Conservation (phyloP, 2,329 filamentous ascomycete genomes). For the Diaporthe sp. region DNA sequence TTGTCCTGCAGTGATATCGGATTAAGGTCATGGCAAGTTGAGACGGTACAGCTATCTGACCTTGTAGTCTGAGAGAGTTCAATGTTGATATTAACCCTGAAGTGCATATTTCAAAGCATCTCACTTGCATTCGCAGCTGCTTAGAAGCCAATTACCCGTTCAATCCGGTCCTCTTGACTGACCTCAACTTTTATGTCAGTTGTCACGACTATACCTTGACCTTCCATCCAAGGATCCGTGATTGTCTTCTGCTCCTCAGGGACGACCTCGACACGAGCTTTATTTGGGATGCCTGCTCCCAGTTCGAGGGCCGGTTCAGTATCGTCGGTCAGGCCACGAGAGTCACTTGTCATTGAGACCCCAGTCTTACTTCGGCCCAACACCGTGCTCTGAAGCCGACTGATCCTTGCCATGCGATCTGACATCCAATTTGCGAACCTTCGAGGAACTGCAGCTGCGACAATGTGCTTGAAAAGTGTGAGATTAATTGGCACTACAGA, state of each 20-base stretch:
- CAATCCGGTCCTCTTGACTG: constrained; percentile 36
- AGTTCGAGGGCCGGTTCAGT: constrained; percentile 26
- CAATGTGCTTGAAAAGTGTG: constrained; percentile 23
- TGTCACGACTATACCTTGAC: constrained; percentile 35
- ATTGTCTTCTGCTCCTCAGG: background rate
- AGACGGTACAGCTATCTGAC: background rate
- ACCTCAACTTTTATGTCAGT: constrained; percentile 34
- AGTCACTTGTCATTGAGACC: constrained; percentile 33
- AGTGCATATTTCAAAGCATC: background rate
- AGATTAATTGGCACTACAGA: background rate
- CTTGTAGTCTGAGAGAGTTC: background rate
- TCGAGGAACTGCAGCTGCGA: constrained; percentile 23
- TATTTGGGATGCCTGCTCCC: background rate
- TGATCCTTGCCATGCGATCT: constrained; percentile 24
- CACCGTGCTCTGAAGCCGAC: background rate
- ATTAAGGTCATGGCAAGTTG: background rate
- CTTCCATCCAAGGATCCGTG: constrained; percentile 22
- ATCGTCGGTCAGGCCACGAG: constrained; percentile 22
- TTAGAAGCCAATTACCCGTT: constrained; percentile 38
- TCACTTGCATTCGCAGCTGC: background rate
- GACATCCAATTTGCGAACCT: constrained; percentile 30
- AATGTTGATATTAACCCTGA: background rate
- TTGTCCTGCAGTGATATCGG: background rate
- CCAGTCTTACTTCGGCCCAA: constrained; percentile 33
- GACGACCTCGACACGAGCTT: constrained; percentile 6